Conservation (phyloP, 768 basidiomycete species). For the Brasilioporus rufonigricans region DNA sequence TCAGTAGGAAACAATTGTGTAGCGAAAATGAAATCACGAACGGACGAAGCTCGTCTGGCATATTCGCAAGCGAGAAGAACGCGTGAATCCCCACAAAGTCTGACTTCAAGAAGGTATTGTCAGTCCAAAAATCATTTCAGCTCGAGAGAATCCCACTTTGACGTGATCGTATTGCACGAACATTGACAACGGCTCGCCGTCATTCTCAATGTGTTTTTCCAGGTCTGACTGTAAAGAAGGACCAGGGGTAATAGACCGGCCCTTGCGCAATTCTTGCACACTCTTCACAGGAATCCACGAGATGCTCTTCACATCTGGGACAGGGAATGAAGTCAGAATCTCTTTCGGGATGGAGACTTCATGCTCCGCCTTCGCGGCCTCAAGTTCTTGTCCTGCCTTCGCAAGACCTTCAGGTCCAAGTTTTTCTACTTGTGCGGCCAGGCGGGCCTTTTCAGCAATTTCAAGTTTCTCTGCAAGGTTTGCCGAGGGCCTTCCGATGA, state of each 20-base stretch:
- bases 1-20: slow-evolving; percentile 1
- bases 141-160: slow-evolving; percentile 46
- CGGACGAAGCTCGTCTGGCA: slow-evolving; percentile 78
- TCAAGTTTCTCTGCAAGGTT: slow-evolving; percentile 77
- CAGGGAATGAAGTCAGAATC: slow-evolving; percentile 81
- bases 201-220: slow-evolving; percentile 59
- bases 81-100: slow-evolving; percentile 86
- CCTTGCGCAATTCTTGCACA: slow-evolving; percentile 58
- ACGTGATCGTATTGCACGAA: slow-evolving; percentile 95
- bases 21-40: slow-evolving; percentile 30
- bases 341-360: slow-evolving; percentile 78
- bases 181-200: slow-evolving; percentile 72
- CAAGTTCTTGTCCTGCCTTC: slow-evolving; percentile 62
- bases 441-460: slow-evolving; percentile 73
- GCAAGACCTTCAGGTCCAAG: slow-evolving; percentile 83
- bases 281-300: slow-evolving; percentile 85
- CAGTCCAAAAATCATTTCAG: background rate
- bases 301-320: slow-evolving; percentile 87
- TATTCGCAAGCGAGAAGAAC: slow-evolving; percentile 69
- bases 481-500: slow-evolving; percentile 88
- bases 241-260: slow-evolving; percentile 34
- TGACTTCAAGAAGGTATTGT: slow-evolving; percentile 50
- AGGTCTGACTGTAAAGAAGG: slow-evolving; percentile 43
- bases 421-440: slow-evolving; percentile 60
- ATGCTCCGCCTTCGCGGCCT: slow-evolving; percentile 85